Percentiles rank a stretch among this genome's conserved stretches.
phyloP scores from a whole-genome alignment of 164 flowering plant genomes.

The Chloranthus sessilifolius region DNA sequence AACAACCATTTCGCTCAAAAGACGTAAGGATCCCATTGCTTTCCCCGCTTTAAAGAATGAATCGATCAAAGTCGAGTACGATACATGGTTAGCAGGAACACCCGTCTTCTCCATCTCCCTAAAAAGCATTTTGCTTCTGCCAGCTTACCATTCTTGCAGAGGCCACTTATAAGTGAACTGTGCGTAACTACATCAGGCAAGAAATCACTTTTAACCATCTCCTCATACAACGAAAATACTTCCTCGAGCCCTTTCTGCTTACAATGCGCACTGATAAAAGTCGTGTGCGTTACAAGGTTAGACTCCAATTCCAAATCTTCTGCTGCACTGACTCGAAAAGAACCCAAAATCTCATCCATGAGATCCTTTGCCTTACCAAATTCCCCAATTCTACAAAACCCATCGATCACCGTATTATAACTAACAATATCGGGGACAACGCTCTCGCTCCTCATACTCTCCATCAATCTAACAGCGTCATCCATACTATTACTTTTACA shows the following conservation, averaged over 20 bases:
- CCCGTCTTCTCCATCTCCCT: conserved; percentile 66
- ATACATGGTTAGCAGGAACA: conserved; percentile 62
- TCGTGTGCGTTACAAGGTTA: conserved; percentile 60
- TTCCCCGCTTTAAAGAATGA: conserved; percentile 46
- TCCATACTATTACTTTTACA: conserved; percentile 41
- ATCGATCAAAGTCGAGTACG: conserved; percentile 56
- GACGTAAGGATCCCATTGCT: conserved; percentile 30
- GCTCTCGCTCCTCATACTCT: conserved; percentile 40
- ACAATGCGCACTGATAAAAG: conserved; percentile 48
- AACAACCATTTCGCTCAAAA: conserved; percentile 63
- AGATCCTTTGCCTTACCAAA: conserved; percentile 49
- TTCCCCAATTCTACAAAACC: conserved; percentile 56
- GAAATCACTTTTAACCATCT: conserved; percentile 58
- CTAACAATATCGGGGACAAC: conserved; percentile 54
- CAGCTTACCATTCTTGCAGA: conserved; percentile 59
- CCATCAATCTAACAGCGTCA: conserved; percentile 35
- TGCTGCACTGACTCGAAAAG: not conserved
- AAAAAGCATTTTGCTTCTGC: conserved; percentile 46
- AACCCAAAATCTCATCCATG: conserved; percentile 37
- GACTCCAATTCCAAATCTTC: conserved; percentile 22
- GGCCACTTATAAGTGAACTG: conserved; percentile 53
- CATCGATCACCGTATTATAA: conserved; percentile 66
- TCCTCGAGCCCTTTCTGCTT: conserved; percentile 41
- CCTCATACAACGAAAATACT: conserved; percentile 52
- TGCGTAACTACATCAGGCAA: conserved; percentile 73